Conservation (phyloP, 345 rosid genomes). For the Salix brachista region DNA sequence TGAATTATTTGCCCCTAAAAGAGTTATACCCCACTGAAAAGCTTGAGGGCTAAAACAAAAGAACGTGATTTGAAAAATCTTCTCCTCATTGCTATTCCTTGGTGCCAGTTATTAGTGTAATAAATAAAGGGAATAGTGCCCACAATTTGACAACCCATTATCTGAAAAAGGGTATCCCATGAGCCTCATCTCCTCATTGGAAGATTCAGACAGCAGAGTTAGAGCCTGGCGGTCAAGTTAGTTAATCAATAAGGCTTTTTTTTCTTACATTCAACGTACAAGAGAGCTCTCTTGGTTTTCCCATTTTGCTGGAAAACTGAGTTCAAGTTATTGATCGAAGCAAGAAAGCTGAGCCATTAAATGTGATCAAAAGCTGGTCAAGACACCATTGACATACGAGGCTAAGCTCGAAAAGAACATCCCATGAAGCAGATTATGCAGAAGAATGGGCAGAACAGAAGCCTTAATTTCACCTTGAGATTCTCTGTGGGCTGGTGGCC, state of each 20-base stretch:
- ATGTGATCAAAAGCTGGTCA: not conserved
- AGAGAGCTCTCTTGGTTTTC: not conserved
- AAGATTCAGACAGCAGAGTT: conserved; percentile 1
- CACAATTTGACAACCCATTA: conserved; percentile 37
- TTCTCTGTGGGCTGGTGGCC: not conserved
- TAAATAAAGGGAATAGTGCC: conserved; percentile 15
- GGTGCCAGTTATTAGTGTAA: conserved; percentile 19
- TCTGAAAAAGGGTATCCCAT: conserved; percentile 18
- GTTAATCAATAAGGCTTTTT: not conserved
- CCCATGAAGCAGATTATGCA: not conserved
- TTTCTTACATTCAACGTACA: not conserved
- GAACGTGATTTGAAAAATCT: conserved; percentile 25
- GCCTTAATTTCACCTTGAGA: not conserved
- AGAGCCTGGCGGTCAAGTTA: not conserved
- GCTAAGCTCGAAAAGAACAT: not conserved
- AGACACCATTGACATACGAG: not conserved
- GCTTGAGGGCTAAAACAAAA: conserved; percentile 3
- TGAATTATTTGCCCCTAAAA: conserved; percentile 13
- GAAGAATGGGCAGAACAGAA: not conserved
- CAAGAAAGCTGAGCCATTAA: not conserved
- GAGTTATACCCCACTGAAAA: conserved; percentile 16
- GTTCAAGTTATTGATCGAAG: not conserved
- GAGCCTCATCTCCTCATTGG: conserved; percentile 4
- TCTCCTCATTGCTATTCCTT: conserved; percentile 7
- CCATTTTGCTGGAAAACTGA: not conserved